Base-by-base conservation (phyloP, 176 grass and related monocot species). In the Eragrostis nindensis region DNA sequence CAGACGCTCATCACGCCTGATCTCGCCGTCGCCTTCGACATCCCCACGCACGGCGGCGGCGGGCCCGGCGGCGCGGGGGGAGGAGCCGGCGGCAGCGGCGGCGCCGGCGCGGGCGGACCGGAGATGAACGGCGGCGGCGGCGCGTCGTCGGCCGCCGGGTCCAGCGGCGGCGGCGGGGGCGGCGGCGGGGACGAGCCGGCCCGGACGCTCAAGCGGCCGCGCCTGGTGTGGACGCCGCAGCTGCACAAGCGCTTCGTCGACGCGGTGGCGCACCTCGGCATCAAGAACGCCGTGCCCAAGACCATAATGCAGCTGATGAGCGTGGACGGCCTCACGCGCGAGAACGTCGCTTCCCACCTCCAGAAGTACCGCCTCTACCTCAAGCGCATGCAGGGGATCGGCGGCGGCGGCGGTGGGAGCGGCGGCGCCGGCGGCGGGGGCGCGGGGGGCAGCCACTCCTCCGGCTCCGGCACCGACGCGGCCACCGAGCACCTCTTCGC, bases 281-380 rank as follows among this genome's bases (percentile, higher is more conserved):
- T 97, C 81, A 97, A 97, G 83, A 97, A 97, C 90, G 94, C 94
- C 38, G 94, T 97, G 66, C 94, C 94, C 54, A 97, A 97, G 89
- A 97, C 94, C 27, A 97, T 97, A 90, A 97, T 97, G 94, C 90
- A 93, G 76, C 86, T 97, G 40, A 97, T 97, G 94, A 97, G 91
- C 80, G 91, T 97, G 3, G 94, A 91, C 59, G 94, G 94, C 26
- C 94, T 97, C 79, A 97, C 94, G 54, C 94, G 94, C 80, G 94
- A 97, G 75, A 97, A 97, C 94, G 91, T 97, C 45, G 94, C 94
- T 5, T 90, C 87, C 9, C 94, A 97, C 84, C 91, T 94, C 60
- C 94, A 94, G 78, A 90, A 93, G 94, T 94, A 97, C 77, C 77
- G 91, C 69, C 87, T 97, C 17, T 94, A 97, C 84, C 89, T 94